A percentile compares a stretch with the other conserved stretches of the same genome.
These are phyloP conservation scores for Xenoacremonium recifei DNA, from an alignment of 2,329 filamentous ascomycete genomes.

Conservation along the genomic window DNA sequence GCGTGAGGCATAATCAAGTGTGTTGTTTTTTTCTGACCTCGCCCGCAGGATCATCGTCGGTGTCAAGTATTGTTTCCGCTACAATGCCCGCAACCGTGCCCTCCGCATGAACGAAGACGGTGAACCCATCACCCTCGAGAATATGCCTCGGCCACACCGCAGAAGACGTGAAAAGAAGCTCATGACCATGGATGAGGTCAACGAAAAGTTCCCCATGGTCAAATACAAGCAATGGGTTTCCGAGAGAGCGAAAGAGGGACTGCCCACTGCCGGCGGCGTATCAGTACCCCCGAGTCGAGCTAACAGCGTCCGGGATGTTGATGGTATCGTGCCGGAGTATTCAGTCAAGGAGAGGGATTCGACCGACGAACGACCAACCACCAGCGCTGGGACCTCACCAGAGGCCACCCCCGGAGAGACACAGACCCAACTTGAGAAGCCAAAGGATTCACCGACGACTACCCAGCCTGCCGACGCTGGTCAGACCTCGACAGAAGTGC, in stretches of 20 bases:
- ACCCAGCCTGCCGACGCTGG: slow-evolving; percentile 15
- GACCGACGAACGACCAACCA: slow-evolving; percentile 38
- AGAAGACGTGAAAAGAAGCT: slow-evolving; percentile 94
- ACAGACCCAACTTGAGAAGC: slow-evolving; percentile 17
- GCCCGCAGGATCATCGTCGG: slow-evolving; percentile 91
- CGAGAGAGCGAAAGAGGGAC: slow-evolving; percentile 75
- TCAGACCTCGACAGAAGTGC: slow-evolving; percentile 23
- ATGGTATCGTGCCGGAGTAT: slow-evolving; percentile 50
- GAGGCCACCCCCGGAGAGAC: slow-evolving; percentile 14
- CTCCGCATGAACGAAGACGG: slow-evolving; percentile 75
- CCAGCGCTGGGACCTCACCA: slow-evolving; percentile 14
- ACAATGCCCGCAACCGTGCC: slow-evolving; percentile 89
- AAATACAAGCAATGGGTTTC: slow-evolving; percentile 98
- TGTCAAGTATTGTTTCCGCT: slow-evolving; percentile 98
- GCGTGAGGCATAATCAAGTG: too few relatives aligned
- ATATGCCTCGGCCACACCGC: slow-evolving; percentile 81
- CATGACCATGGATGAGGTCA: slow-evolving; percentile 99
- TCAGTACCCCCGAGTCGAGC: slow-evolving; percentile 71
- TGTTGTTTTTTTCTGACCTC: slow-evolving; percentile 20
- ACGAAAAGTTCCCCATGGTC: slow-evolving; percentile 90
- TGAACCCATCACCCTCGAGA: slow-evolving; percentile 83
- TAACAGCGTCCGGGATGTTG: slow-evolving; percentile 68
- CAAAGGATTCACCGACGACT: slow-evolving; percentile 12
- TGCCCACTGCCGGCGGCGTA: slow-evolving; percentile 83
- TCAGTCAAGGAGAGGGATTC: slow-evolving; percentile 46